Conservation (phyloP, 2,329 filamentous ascomycete species). For the Calycina marina region DNA sequence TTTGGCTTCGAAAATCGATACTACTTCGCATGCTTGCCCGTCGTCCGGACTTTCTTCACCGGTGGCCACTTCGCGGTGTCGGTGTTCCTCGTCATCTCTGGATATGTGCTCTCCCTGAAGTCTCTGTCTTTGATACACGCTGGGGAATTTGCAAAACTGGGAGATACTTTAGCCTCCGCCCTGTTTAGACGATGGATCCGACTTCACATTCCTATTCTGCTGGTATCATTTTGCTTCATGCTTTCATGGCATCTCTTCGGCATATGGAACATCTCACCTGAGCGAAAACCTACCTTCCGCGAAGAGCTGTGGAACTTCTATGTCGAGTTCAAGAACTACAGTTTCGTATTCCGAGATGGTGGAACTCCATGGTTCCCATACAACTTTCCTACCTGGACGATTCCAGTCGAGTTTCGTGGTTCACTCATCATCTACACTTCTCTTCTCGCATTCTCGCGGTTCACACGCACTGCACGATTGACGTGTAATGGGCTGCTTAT, state of each 20-base stretch:
- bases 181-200: slow-evolving; percentile 32
- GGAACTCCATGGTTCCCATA: slow-evolving; percentile 41
- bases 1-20: slow-evolving; percentile 6
- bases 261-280: slow-evolving; percentile 12
- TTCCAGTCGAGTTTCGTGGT: slow-evolving; percentile 47
- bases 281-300: slow-evolving; percentile 10
- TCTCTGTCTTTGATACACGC: slow-evolving; percentile 27
- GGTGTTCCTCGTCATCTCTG: slow-evolving; percentile 34
- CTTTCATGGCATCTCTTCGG: slow-evolving; percentile 18
- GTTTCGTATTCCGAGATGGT: slow-evolving; percentile 46
- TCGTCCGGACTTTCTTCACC: slow-evolving; percentile 42
- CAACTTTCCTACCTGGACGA: slow-evolving; percentile 42
- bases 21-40: slow-evolving; percentile 36
- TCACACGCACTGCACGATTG: slow-evolving; percentile 38
- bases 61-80: slow-evolving; percentile 45
- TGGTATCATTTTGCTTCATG: slow-evolving; percentile 26
- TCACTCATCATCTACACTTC: slow-evolving; percentile 48
- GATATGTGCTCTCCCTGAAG: slow-evolving; percentile 30
- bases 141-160: slow-evolving; percentile 23
- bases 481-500: slow-evolving; percentile 37
- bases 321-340: slow-evolving; percentile 51
- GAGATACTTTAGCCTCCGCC: slow-evolving; percentile 29
- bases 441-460: slow-evolving; percentile 37
- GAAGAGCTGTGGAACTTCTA: slow-evolving; percentile 20
- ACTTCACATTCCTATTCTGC: slow-evolving; percentile 30